A percentile compares a stretch with the other conserved stretches of the same genome.
These are phyloP conservation scores for Apiospora koreana DNA, from an alignment of 2,329 filamentous ascomycete species.

Conservation along the genomic window DNA sequence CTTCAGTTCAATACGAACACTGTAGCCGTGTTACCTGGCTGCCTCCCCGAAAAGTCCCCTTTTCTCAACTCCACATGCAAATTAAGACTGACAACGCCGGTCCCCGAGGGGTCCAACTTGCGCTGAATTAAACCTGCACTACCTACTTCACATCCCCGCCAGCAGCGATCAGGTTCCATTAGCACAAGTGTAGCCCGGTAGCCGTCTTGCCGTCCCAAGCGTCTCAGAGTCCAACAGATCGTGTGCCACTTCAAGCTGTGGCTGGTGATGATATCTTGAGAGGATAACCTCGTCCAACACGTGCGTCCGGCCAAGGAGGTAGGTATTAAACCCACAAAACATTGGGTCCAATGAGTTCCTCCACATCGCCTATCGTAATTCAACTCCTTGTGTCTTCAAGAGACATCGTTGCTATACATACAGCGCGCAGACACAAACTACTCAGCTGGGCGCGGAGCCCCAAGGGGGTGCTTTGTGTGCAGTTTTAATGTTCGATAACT, in stretches of 20 bases:
- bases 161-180: neutral
- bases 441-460: neutral
- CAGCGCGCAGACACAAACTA: neutral
- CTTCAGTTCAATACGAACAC: neutral
- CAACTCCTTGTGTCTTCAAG: neutral
- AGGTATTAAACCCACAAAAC: neutral
- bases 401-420: neutral
- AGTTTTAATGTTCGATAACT: neutral
- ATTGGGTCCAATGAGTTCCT: neutral
- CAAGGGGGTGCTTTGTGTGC: neutral
- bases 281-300: neutral
- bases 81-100: slow-evolving; percentile 1
- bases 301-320: neutral
- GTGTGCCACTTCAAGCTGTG: neutral
- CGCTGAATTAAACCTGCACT: neutral
- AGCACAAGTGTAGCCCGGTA: neutral
- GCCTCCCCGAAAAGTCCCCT: neutral
- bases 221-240: neutral
- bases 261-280: neutral
- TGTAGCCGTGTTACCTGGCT: neutral
- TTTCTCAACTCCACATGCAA: neutral
- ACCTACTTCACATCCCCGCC: neutral
- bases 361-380: neutral
- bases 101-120: neutral
- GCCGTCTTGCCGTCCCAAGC: slow-evolving; percentile 1